Evolutionary conservation across 2,329 filamentous ascomycete species (phyloP).

Genomic region (Pezicula carpinea): DNA sequence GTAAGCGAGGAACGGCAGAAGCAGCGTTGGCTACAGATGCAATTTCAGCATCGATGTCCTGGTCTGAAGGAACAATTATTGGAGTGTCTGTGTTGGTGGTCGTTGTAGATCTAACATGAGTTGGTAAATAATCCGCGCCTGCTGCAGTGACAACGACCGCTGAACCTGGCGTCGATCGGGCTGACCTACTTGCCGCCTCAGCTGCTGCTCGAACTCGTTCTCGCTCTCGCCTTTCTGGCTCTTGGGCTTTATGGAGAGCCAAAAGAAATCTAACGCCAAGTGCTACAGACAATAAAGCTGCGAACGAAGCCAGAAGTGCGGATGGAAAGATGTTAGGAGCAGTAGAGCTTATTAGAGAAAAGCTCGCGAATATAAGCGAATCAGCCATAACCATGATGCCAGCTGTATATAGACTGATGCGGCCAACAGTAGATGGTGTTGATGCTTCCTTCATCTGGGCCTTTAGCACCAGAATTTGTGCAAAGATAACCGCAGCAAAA

Average conservation of each 20-base stretch:
- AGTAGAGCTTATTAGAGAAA: conserved; percentile 50
- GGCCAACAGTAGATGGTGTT: conserved; percentile 62
- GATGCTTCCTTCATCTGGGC: conserved; percentile 61
- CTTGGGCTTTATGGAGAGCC: conserved; percentile 58
- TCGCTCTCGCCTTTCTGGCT: conserved; percentile 45
- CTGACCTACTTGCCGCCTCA: conserved; percentile 16
- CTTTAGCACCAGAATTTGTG: conserved; percentile 59
- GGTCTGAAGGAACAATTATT: conserved; percentile 59
- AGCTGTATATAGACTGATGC: conserved; percentile 60
- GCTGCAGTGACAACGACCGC: conserved; percentile 22
- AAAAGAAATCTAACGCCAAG: conserved; percentile 54
- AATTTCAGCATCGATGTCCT: conserved; percentile 59
- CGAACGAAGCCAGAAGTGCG: conserved; percentile 48
- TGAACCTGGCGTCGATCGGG: conserved; percentile 23
- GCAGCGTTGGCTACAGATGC: conserved; percentile 33
- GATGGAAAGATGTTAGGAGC: conserved; percentile 53
- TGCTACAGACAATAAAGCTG: conserved; percentile 50
- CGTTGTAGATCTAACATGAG: conserved; percentile 2
- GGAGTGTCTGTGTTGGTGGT: conserved; percentile 27
- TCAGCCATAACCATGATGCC: conserved; percentile 60
- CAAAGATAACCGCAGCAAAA: conserved; percentile 51
- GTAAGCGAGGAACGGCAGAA: conserved; percentile 19
- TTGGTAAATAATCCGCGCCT: conserved; percentile 16
- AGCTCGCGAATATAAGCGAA: conserved; percentile 51
- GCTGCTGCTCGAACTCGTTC: conserved; percentile 20